A percentile compares a stretch with the other conserved stretches of the same genome.
These are phyloP conservation scores for Acmispon strigosus DNA, from an alignment of 306 rosid species.

Conservation along the genomic window DNA sequence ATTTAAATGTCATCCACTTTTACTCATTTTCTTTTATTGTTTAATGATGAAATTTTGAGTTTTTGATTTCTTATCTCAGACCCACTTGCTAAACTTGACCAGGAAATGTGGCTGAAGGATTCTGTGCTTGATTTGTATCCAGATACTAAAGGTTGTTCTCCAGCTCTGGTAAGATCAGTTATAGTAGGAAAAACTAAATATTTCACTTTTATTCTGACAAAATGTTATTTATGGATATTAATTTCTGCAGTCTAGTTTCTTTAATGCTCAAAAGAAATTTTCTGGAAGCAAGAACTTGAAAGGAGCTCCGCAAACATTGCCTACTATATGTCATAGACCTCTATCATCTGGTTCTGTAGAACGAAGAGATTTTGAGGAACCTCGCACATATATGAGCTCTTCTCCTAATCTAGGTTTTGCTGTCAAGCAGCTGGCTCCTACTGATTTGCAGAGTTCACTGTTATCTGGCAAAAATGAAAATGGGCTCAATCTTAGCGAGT, in stretches of 20 bases:
- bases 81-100: slow-evolving; percentile 50
- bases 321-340: slow-evolving; percentile 60
- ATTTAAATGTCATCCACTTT: background rate
- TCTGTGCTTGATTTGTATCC: slow-evolving; percentile 63
- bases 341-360: slow-evolving; percentile 52
- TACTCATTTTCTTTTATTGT: background rate
- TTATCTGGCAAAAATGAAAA: slow-evolving; percentile 47
- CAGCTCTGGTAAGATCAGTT: slow-evolving; percentile 70
- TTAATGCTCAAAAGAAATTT: slow-evolving; percentile 53
- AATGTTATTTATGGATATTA: slow-evolving; percentile 12
- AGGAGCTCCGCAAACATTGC: slow-evolving; percentile 34
- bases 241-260: slow-evolving; percentile 71
- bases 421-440: slow-evolving; percentile 79
- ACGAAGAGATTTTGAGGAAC: slow-evolving; percentile 50
- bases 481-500: slow-evolving; percentile 30
- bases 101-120: slow-evolving; percentile 97
- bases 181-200: slow-evolving; percentile 3
- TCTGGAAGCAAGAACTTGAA: slow-evolving; percentile 50
- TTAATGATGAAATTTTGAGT: slow-evolving; percentile 26
- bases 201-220: slow-evolving; percentile 16
- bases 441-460: slow-evolving; percentile 60
- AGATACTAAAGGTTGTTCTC: slow-evolving; percentile 73
- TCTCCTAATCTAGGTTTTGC: slow-evolving; percentile 63
- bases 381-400: slow-evolving; percentile 52
- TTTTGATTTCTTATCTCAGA: slow-evolving; percentile 39